Evolutionary conservation across 805 yeast species (phyloP), one percentile per base, ranked within the genome.

Genomic region (Candida namnaoensis): DNA sequence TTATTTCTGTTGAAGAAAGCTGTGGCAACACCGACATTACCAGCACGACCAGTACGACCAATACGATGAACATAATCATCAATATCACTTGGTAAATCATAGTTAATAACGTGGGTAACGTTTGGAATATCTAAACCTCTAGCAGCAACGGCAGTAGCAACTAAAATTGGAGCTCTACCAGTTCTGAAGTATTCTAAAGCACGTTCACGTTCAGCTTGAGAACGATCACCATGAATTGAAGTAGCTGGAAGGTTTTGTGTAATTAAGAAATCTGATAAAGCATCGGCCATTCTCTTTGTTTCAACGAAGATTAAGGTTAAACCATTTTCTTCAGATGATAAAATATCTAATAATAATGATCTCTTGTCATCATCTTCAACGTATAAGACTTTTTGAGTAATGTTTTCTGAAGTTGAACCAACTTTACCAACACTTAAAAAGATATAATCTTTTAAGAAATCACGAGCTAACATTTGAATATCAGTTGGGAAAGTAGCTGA

Each of bases 31-130:
- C 99, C 99, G 48, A 84, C 81, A 73, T 93, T 93, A 78, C 99
- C 99, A 58, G 99, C 99, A 81, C 99, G 93, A 71, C 99, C 99
- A 61, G 99, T 93, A 81, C 99, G 91, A 79, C 99, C 99, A 63
- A 93, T 93, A 74, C 99, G 86, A 74, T 93, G 99, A 45, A 93
- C 99, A 63, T 93, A 93, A 69, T 93, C 99, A 67, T 93, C 99
- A 59, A 93, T 85, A 66, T 93, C 98, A 62, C 83, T 73, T 65
- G 99, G 99, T 65, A 93, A 75, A 64, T 93, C 99, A 66, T 84
- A 93, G 78, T 93, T 93, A 69, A 93, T 83, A 60, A 93, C 99
- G 64, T 91, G 98, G 38, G 95, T 83, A 56, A 93, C 99, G 64
- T 93, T 93, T 65, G 99, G 98, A 75, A 93, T 93, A 78, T 93